Conservation (phyloP, 345 rosid species). For the Citrus medica region DNA sequence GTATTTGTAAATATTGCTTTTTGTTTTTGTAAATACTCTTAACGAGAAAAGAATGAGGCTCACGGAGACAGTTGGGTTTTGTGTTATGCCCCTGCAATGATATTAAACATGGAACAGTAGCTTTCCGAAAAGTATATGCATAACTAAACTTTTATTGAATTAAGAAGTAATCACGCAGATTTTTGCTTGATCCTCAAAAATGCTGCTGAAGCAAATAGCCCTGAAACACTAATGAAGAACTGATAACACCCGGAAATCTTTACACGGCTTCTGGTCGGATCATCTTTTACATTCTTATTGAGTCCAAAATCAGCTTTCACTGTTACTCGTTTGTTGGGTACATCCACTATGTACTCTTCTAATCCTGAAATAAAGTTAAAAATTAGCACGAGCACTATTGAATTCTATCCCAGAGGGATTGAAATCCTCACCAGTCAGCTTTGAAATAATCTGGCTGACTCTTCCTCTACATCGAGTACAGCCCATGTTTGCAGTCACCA, state of each 20-base stretch:
- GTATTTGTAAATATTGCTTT: too few relatives aligned
- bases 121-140: too few relatives aligned
- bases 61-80: too few relatives aligned
- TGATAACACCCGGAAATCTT: neutral
- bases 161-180: neutral
- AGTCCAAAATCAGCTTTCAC: conserved; percentile 35
- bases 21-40: too few relatives aligned
- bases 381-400: neutral
- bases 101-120: too few relatives aligned
- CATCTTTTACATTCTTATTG: neutral
- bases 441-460: conserved; percentile 32
- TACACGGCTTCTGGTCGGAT: neutral
- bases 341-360: conserved; percentile 43
- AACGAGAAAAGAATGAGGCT: too few relatives aligned
- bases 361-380: conserved; percentile 28
- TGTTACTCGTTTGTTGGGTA: conserved; percentile 31
- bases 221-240: conserved; percentile 12
- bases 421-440: conserved; percentile 34
- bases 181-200: neutral
- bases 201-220: conserved; percentile 11
- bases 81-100: too few relatives aligned
- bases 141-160: too few relatives aligned
- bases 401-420: neutral
- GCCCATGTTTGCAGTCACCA: conserved; percentile 45
- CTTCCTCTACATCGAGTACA: conserved; percentile 35